A percentile compares a stretch with the other conserved stretches of the same genome.
phyloP scores from a whole-genome alignment of 2,329 filamentous ascomycete genomes.

The Calonectria pteridis region DNA sequence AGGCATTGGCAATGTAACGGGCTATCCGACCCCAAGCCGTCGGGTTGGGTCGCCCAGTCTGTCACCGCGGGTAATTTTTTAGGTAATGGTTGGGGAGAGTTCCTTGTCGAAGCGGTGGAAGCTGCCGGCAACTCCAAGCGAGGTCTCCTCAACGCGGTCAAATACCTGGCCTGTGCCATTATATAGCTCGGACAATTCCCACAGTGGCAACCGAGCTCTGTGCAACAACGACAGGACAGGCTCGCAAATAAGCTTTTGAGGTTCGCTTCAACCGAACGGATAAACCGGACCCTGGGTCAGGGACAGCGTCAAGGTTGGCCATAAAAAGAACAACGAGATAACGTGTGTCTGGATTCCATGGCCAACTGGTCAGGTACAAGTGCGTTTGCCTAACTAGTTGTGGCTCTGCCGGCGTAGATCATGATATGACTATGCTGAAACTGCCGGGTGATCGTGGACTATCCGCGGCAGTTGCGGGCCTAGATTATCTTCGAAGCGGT shows the following conservation, averaged over 20 bases:
- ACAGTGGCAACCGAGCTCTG: background rate
- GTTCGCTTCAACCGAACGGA: background rate
- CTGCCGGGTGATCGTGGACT: background rate
- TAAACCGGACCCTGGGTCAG: background rate
- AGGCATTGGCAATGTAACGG: background rate
- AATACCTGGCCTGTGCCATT: background rate
- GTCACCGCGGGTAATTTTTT: background rate
- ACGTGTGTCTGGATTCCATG: background rate
- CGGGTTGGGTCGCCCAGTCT: background rate
- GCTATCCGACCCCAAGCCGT: background rate
- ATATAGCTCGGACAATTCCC: background rate
- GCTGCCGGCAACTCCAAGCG: background rate
- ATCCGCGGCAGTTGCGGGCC: constrained; percentile 2
- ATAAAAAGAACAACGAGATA: background rate
- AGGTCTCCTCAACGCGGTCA: background rate
- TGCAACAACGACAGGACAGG: background rate
- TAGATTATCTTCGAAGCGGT: background rate
- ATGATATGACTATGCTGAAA: background rate
- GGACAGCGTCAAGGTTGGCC: background rate
- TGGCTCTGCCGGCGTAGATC: background rate
- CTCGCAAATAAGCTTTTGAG: background rate
- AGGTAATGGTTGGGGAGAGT: background rate
- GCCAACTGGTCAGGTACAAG: background rate
- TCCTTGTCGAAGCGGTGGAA: background rate
- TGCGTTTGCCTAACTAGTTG: background rate